Base-by-base conservation (phyloP, 192 early-diverging fungal species). In the Podila horticola region DNA sequence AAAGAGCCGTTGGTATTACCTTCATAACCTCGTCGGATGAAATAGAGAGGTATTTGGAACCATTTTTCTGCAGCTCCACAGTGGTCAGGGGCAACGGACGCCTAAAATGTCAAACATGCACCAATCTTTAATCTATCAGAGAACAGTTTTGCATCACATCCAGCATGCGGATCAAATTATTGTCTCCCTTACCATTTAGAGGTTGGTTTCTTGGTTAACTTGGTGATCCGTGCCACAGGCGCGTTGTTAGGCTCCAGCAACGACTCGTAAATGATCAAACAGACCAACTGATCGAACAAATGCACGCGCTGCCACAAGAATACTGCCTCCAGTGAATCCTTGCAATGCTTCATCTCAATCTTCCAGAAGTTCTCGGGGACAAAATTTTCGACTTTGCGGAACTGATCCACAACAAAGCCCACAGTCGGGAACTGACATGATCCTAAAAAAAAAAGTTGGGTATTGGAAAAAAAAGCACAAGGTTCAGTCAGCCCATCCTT, bases 351-450 rank as follows among this genome's bases (percentile, higher is more conserved):
- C 24, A 96, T 74, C 48, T 92, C 88, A 10, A 99, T 88, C 49
- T 91, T 90, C 98, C 98, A 99, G 73, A 98, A 98, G 8, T 72
- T 66, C 75, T 99, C 98, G n/a, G 93, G 87, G 1, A 93, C 86
- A 87, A 99, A 99, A 29, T 84, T 84, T 58, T 94, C 87, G 8
- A 91, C 88, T 62, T 90, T 87, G 51, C 89, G 73, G 71, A 89
- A 98, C 66, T 92, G 91, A 63, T 97, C 94, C 9, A 99, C 97
- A 8, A 99, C 91, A 82, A 99, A 99, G 0, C 97, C 98, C 15
- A 99, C 69, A 0, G 97, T 98, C 4, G 97, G 97, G 58, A 99
- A 97, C 83, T 99, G 98, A 81, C 98, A 99, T 13, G 94, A 88
- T 8, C 97, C 93, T 94, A 66, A 3, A 79, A 66, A 62, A 66